Base-by-base conservation (phyloP, 1,284 basidiomycete species). In the Puccinia hordei region DNA sequence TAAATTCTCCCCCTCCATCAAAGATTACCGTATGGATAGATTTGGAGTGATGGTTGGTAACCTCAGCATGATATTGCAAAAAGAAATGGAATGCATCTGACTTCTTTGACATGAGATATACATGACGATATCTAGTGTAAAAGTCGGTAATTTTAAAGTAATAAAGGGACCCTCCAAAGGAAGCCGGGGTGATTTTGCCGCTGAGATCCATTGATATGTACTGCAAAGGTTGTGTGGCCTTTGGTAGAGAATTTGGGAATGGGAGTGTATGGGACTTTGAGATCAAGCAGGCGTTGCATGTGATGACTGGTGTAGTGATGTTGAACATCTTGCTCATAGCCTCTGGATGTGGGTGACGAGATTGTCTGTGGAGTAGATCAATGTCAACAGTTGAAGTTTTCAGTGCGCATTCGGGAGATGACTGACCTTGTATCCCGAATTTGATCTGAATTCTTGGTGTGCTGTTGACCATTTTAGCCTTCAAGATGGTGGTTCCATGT, bases 61-160 rank as follows among this genome's bases (percentile, higher is more conserved):
- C 66, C 17, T 69, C 24, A 30, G 2, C 19, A 41, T 44, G 38
- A 13, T 55, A 73, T 46, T 55, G 15, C n/a, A 46, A 3, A 49
- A 75, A 75, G 15, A 27, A 17, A 0, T 24, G 2, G 27, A 75
- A 75, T 1, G 55, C 15, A 49, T 75, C 35, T 19, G 55, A 59
- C n/a, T 75, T 63, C 2, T 13, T 27, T 1, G 22, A 33, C 1
- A 75, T 24, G 0, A 75, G 2, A 61, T 27, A 75, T 15, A 63
- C 59, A 75, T 61, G 44, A 27, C 57, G 33, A 41, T 75, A 75
- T 9, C 22, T 0, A 2, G 73, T 46, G 30, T 24, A 49, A 9
- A 13, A 33, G n/a, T 77, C 22, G 15, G 74, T 77, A 5, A 77
- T 51, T 55, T 77, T 65, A 38, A 66, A 77, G 30, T 77, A 77